Percentiles rank a stretch among this genome's conserved stretches.
These are phyloP conservation scores for Pseudogymnoascus sp. DNA, from an alignment of 2,329 filamentous ascomycete genomes.

Conservation along the genomic window DNA sequence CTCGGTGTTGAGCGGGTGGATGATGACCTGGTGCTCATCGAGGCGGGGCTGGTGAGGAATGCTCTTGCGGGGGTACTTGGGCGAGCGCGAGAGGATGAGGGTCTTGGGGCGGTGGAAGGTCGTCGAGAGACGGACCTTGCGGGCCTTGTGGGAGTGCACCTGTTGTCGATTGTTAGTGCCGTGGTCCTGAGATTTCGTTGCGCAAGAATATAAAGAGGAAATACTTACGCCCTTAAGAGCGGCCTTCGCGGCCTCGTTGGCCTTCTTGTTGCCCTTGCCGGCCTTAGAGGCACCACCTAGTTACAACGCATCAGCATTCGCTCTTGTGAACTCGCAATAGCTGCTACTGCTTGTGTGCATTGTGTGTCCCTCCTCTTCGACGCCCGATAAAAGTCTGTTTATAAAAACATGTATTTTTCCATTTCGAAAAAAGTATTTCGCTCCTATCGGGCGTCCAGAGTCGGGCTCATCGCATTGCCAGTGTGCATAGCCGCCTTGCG, in stretches of 20 bases:
- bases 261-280: constrained; percentile 69
- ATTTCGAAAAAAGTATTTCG: constrained; percentile 13
- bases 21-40: constrained; percentile 94
- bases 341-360: constrained; percentile 54
- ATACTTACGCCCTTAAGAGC: constrained; percentile 86
- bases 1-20: constrained; percentile 99
- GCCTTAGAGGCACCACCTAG: constrained; percentile 46
- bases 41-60: constrained; percentile 83
- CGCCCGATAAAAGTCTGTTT: background rate
- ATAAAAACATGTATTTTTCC: constrained; percentile 1
- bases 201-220: constrained; percentile 33
- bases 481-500: constrained; percentile 8
- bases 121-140: constrained; percentile 85
- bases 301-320: constrained; percentile 62
- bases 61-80: constrained; percentile 96
- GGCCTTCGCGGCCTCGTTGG: constrained; percentile 89
- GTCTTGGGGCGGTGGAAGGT: constrained; percentile 99
- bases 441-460: constrained; percentile 9
- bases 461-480: constrained; percentile 16
- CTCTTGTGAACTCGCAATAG: constrained; percentile 67
- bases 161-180: constrained; percentile 31
- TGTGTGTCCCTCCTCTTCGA: constrained; percentile 15
- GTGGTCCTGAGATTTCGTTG: constrained; percentile 1
- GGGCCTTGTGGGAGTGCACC: constrained; percentile 74
- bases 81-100: constrained; percentile 77